Evolutionary conservation across 2,329 filamentous ascomycete species (phyloP).

Genomic region (Shiraia sp.): DNA sequence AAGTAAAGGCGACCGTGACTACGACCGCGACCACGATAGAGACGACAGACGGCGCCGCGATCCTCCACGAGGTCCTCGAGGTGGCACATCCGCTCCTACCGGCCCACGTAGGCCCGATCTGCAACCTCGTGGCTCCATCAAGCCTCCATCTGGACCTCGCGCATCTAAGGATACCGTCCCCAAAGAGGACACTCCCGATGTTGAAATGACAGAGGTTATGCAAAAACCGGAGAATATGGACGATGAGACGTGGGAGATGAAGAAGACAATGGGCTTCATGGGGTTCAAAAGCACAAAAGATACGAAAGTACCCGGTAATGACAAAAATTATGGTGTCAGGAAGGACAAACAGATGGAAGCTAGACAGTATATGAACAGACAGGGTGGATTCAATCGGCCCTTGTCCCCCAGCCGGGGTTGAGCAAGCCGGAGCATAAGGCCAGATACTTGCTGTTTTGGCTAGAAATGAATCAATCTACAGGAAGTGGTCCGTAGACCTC

Average conservation of each 20-base stretch:
- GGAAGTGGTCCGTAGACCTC: too few relatives aligned
- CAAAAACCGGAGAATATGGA: slow-evolving; percentile 49
- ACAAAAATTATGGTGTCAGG: slow-evolving; percentile 72
- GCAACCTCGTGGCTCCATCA: slow-evolving; percentile 6
- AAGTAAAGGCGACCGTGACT: slow-evolving; percentile 8
- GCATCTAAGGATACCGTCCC: slow-evolving; percentile 8
- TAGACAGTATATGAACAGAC: slow-evolving; percentile 92
- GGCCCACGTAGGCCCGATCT: slow-evolving; percentile 13
- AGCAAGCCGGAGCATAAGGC: too few relatives aligned
- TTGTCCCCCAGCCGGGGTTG: slow-evolving; percentile 54
- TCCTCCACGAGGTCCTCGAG: slow-evolving; percentile 32
- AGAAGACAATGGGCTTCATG: slow-evolving; percentile 86
- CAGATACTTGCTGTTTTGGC: too few relatives aligned
- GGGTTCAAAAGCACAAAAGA: slow-evolving; percentile 85
- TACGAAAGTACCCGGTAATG: slow-evolving; percentile 86
- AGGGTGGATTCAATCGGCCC: slow-evolving; percentile 80
- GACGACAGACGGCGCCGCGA: slow-evolving; percentile 8
- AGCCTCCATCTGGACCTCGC: slow-evolving; percentile 15
- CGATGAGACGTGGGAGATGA: slow-evolving; percentile 75
- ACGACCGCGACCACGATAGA: slow-evolving; percentile 16
- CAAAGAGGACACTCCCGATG: slow-evolving; percentile 25
- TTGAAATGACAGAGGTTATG: slow-evolving; percentile 33
- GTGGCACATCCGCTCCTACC: slow-evolving; percentile 10
- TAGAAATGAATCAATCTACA: too few relatives aligned
- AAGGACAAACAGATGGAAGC: slow-evolving; percentile 97